Conservation (phyloP, 2,329 filamentous ascomycete species). For the Tricladium varicosporioides region DNA sequence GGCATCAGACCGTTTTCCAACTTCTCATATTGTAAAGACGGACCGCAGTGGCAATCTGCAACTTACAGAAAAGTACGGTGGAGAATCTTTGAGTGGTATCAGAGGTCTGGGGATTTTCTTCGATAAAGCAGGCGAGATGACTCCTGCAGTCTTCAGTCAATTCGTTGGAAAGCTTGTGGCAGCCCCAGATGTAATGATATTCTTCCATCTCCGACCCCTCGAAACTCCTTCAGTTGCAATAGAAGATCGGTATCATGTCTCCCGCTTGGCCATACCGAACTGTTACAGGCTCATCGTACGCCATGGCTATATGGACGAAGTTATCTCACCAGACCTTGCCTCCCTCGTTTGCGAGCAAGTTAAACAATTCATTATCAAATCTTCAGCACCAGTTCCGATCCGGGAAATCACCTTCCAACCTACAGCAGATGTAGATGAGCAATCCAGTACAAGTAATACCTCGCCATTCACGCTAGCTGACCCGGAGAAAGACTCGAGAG, state of each 20-base stretch:
- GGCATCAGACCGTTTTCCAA: constrained; percentile 55
- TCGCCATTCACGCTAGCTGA: background rate
- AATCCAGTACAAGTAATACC: background rate
- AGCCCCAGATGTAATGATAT: constrained; percentile 64
- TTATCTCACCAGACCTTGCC: constrained; percentile 64
- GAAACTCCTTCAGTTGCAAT: constrained; percentile 53
- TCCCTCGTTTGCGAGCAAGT: constrained; percentile 58
- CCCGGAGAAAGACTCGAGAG: background rate
- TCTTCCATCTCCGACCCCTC: constrained; percentile 69
- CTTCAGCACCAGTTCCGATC: background rate
- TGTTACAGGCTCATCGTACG: constrained; percentile 68
- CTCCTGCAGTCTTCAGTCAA: constrained; percentile 66
- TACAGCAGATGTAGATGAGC: background rate
- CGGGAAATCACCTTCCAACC: constrained; percentile 1
- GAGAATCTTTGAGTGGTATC: constrained; percentile 42
- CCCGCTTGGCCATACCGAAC: constrained; percentile 46
- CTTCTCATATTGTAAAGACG: constrained; percentile 42
- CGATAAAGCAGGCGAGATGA: constrained; percentile 68
- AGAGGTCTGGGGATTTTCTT: constrained; percentile 71
- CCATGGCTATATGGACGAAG: constrained; percentile 71
- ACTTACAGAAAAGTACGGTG: constrained; percentile 40
- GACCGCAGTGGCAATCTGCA: constrained; percentile 37
- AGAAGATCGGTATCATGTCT: constrained; percentile 45
- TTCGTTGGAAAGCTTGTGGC: constrained; percentile 71
- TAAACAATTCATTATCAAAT: constrained; percentile 42